Percentiles rank a stretch among this genome's conserved stretches.
Evolutionary conservation across 164 flowering plant genomes (phyloP).

Genomic region (Litsea cubeba): DNA sequence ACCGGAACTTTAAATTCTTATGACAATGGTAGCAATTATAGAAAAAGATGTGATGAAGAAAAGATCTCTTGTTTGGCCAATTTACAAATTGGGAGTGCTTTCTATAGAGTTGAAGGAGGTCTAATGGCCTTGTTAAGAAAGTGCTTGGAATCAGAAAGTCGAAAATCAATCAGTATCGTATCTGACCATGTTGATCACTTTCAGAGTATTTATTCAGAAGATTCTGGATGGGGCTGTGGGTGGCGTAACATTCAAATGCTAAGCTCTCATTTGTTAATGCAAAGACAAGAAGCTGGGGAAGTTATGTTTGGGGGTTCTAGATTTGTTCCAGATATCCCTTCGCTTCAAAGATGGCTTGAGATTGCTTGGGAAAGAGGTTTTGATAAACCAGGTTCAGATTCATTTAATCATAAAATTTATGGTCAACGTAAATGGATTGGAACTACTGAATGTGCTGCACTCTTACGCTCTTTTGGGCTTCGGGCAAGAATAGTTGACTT

Average conservation of each 20-base stretch:
- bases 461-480: conserved; percentile 83
- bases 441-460: conserved; percentile 86
- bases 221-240: conserved; percentile 93
- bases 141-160: conserved; percentile 55
- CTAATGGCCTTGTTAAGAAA: conserved; percentile 52
- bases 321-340: conserved; percentile 76
- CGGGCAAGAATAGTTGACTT: conserved; percentile 81
- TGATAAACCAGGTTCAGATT: conserved; percentile 50
- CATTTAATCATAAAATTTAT: conserved; percentile 52
- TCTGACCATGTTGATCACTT: conserved; percentile 64
- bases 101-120: conserved; percentile 49
- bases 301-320: conserved; percentile 70
- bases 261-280: conserved; percentile 61
- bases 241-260: conserved; percentile 98
- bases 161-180: conserved; percentile 34
- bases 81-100: conserved; percentile 38
- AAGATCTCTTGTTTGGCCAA: conserved; percentile 29
- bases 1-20: conserved; percentile 10
- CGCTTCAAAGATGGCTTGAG: conserved; percentile 91
- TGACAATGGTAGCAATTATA: neutral
- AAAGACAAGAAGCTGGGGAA: conserved; percentile 51
- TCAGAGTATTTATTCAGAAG: conserved; percentile 53
- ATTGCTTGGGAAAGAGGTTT: conserved; percentile 84
- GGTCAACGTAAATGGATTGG: conserved; percentile 81
- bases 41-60: conserved; percentile 18